Base-by-base conservation (phyloP, 202 grass and related monocot species). In the Zoysia matrella region DNA sequence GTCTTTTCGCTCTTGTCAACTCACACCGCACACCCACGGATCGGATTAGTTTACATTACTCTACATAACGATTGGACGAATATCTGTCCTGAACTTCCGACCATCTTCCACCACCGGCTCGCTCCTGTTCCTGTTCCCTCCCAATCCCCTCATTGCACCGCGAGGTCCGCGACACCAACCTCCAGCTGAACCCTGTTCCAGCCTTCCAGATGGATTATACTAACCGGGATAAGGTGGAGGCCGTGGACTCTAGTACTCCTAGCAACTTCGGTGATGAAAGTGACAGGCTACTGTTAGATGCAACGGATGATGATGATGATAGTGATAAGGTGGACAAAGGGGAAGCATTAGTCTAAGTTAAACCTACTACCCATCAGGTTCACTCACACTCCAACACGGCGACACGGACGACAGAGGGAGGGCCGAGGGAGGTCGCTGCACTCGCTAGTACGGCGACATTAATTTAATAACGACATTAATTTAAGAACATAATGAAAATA, bases 211-310 rank as follows among this genome's bases (percentile, higher is more conserved):
- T 54, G 22, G 22, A 30, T 30, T 30, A 30, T 30, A 30, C 22
- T 30, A 30, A 30, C 22, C 22, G 22, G 22, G 22, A 30, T 30
- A 30, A 30, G 22, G 22, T 30, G 22, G 0, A 30, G 22, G 0
- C 22, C 22, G 22, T 30, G 22, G 22, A 30, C 22, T 30, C 22
- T 30, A 30, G 22, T 30, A 30, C 22, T 30, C 22, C 22, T 30
- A 30, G 22, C 22, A 30, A 30, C 53, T 16, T 3, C 49, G 48
- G 36, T 39, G 42, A 0, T 71, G 78, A 82, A 50, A 77, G 73
- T n/a, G 85, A 82, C 67, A 15, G 30, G 65, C 65, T 47, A 11
- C 67, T 58, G 60, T 70, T 82, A 57, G 47, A 65, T 64, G 41
- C 15, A 18, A 12, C 22, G 11, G 65, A 47, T 8, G 49, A 41